A percentile compares a stretch with the other conserved stretches of the same genome.
Evolutionary conservation across 345 rosid species (phyloP).

Genomic region (Rhodomyrtus tomentosa): DNA sequence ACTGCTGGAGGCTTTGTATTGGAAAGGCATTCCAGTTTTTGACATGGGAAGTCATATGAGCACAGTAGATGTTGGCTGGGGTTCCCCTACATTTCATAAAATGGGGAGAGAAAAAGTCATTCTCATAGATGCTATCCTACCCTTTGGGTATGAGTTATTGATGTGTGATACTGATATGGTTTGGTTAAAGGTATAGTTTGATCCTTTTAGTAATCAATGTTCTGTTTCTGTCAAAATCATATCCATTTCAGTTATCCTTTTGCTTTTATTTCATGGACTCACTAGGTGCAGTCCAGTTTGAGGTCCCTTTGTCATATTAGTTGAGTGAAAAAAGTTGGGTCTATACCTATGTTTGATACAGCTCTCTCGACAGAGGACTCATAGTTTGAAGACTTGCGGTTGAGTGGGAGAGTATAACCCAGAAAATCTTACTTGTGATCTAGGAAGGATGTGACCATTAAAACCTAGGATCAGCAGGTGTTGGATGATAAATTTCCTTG

Average conservation of each 20-base stretch:
- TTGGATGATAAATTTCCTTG: neutral
- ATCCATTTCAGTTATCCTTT: neutral
- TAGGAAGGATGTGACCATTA: neutral
- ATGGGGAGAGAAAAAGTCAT: constrained; percentile 99
- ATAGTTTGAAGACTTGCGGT: neutral
- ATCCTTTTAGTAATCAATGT: neutral
- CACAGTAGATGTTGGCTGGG: constrained; percentile 96
- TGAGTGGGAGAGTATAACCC: neutral
- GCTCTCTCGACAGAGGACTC: neutral
- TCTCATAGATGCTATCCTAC: constrained; percentile 76
- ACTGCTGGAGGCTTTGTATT: constrained; percentile 81
- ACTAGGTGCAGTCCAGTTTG: neutral
- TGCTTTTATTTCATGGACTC: neutral
- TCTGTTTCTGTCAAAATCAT: neutral
- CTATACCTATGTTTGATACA: neutral
- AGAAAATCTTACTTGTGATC: neutral
- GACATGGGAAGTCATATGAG: constrained; percentile 99
- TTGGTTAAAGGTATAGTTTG: constrained; percentile 70
- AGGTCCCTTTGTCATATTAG: neutral
- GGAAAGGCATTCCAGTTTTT: constrained; percentile 96
- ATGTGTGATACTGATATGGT: constrained; percentile 99
- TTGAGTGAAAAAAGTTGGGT: neutral
- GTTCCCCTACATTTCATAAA: constrained; percentile 92
- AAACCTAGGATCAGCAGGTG: neutral
- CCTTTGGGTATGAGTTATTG: constrained; percentile 74